Base-by-base conservation (phyloP, 768 basidiomycete genomes). In the Austroboletus eburneus region DNA sequence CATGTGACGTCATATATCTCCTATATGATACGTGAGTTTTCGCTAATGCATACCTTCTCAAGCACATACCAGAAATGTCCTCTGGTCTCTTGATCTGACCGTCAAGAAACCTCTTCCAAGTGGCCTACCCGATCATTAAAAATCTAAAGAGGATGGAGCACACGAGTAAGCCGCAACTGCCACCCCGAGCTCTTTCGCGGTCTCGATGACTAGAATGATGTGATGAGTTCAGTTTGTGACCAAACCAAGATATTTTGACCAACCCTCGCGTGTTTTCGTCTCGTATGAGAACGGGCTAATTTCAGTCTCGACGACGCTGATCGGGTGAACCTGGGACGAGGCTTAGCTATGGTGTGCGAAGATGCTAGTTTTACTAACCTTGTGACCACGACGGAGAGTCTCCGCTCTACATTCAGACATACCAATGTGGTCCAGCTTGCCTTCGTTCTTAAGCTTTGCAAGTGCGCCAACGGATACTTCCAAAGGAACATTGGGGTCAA, bases 221-320 rank as follows among this genome's bases (percentile, higher is more conserved):
- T 55, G 25, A n/a, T n/a, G 10, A 53, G 34, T n/a, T n/a, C n/a
- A n/a, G 5, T 27, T 12, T 6, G 27, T n/a, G n/a, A n/a, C n/a
- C n/a, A n/a, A n/a, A n/a, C n/a, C n/a, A n/a, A n/a, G n/a, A n/a
- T n/a, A n/a, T n/a, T 13, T 6, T 10, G 9, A 7, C 40, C 21
- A 30, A 71, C 73, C 72, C 16, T 72, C 67, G 53, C 71, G 72
- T 14, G 78, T 72, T 43, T 79, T 70, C 20, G 70, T 67, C 49
- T 79, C 78, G 42, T 79, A 80, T 2, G 75, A 70, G 73, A 79
- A 83, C 2, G 78, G 73, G 55, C 79, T 83, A 34, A 83, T 66
- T 59, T 87, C 86, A 42, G 86, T 82, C 59, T 87, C 83, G 8
- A 81, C 78, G 14, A 76, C 69, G 12, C 77, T 70, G 47, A 85